Evolutionary conservation across 176 grass and related monocot genomes (phyloP), one percentile per base, ranked within the genome.

Genomic region (Lolium perenne): DNA sequence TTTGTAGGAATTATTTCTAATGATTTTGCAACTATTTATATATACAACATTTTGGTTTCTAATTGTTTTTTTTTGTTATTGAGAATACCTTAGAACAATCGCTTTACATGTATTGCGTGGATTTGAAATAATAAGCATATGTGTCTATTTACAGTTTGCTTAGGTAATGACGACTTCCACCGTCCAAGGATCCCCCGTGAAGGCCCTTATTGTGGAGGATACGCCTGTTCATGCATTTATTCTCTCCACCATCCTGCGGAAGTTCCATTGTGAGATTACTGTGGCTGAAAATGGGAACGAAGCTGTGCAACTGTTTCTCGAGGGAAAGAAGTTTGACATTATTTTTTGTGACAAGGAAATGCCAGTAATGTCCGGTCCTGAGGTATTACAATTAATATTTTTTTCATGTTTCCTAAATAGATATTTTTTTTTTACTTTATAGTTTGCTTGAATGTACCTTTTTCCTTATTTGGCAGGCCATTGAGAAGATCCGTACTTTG

Each of bases 261-360:
- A 50, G 17, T 59, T 79, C 5, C 48, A 88, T 0, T 71, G 10
- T 0, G 29, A 84, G 20, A 78, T 4, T 11, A 88, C 43, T 9
- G n/a, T 29, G 16, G 87, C 67, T 45, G 9, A 53, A 9, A 88
- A 88, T 45, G 74, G 87, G 1, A 79, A 88, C 63, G 65, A 88
- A 84, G 87, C 81, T 45, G 45, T 88, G 18, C 45, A 73, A 23
- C 21, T 84, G 16, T 88, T 84, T 45, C 54, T 84, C 10, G 15
- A 79, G 83, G 81, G 81, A 7, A 79, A 88, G 15, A 84, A 46
- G 38, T 88, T 84, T 54, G 74, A 84, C 55, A 84, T 84, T 63
- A 43, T 88, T 79, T 62, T 88, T 3, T 45, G 15, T 16, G 87
- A 88, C 10, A 78, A 88, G n/a, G 55, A 78, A 14, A 84, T 88